Conservation (phyloP, 2,329 filamentous ascomycete genomes). For the Colletotrichum ledebouriae region DNA sequence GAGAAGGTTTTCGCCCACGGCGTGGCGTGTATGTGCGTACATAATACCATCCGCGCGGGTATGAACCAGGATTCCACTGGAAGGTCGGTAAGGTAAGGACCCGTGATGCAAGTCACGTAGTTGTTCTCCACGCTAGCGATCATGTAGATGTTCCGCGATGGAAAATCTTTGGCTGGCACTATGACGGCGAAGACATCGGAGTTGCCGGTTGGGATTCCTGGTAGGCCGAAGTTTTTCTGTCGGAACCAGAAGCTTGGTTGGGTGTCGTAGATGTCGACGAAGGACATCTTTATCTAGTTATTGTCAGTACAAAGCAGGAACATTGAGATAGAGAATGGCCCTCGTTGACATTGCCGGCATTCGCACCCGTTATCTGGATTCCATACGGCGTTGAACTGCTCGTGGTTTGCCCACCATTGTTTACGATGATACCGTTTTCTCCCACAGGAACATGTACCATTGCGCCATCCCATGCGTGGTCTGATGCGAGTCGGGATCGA, state of each 20-base stretch:
- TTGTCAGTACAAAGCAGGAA: not conserved
- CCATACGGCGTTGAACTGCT: conserved; percentile 37
- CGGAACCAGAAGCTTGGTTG: conserved; percentile 45
- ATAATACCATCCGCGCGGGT: conserved; percentile 36
- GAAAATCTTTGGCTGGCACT: conserved; percentile 42
- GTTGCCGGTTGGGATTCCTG: conserved; percentile 40
- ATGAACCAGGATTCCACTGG: conserved; percentile 41
- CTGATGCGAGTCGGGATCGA: conserved; percentile 43
- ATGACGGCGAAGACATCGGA: conserved; percentile 44
- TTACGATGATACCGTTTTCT: conserved; percentile 41
- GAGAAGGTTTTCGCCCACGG: conserved; percentile 40
- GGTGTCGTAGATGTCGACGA: conserved; percentile 45
- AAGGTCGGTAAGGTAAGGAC: conserved; percentile 43
- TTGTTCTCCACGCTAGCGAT: conserved; percentile 43
- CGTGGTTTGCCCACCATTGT: conserved; percentile 42
- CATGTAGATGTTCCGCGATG: conserved; percentile 44
- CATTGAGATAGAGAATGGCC: not conserved
- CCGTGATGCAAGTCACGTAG: conserved; percentile 38
- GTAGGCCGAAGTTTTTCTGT: conserved; percentile 43
- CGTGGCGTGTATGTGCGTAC: conserved; percentile 43
- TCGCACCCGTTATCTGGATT: not conserved
- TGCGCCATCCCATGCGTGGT: conserved; percentile 44
- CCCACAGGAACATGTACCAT: conserved; percentile 44
- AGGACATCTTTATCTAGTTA: conserved; percentile 39
- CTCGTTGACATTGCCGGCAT: conserved; percentile 23